Conservation (phyloP, 2,329 filamentous ascomycete species). For the Seiridium cupressi region DNA sequence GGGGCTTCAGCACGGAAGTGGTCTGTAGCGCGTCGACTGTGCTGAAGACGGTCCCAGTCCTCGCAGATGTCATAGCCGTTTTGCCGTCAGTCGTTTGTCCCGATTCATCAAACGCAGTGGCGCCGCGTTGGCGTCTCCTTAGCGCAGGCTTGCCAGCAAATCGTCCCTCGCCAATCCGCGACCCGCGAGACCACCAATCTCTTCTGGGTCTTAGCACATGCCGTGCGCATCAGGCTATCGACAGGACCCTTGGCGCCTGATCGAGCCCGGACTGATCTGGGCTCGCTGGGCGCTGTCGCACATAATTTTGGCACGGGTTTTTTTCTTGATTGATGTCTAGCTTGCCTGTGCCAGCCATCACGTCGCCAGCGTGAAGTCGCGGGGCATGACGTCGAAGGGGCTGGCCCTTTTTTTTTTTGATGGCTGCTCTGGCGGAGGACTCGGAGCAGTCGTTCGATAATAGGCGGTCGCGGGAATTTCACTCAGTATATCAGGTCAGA, state of each 20-base stretch:
- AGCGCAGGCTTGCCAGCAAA: background rate
- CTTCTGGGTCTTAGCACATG: background rate
- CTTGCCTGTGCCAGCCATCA: background rate
- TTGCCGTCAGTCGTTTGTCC: background rate
- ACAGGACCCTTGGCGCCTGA: background rate
- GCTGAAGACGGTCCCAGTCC: too few species aligned
- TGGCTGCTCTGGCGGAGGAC: background rate
- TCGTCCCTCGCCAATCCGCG: background rate
- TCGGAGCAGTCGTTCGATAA: background rate
- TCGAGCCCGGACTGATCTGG: background rate
- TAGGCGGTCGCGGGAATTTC: background rate
- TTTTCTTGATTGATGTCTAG: too few species aligned
- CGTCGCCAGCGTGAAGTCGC: background rate
- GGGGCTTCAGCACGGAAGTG: too few species aligned
- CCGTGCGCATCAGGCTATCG: background rate
- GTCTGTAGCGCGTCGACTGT: too few species aligned
- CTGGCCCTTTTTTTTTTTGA: background rate
- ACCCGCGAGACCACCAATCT: background rate
- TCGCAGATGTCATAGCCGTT: background rate
- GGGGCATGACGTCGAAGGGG: background rate
- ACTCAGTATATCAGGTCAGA: constrained; percentile 1
- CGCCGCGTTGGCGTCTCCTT: background rate
- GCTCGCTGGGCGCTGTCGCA: background rate
- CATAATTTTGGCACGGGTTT: too few species aligned
- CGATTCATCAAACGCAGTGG: background rate